Conservation (phyloP, 225 moss, liverwort and hornwort genomes). For the Climacium dendroides region DNA sequence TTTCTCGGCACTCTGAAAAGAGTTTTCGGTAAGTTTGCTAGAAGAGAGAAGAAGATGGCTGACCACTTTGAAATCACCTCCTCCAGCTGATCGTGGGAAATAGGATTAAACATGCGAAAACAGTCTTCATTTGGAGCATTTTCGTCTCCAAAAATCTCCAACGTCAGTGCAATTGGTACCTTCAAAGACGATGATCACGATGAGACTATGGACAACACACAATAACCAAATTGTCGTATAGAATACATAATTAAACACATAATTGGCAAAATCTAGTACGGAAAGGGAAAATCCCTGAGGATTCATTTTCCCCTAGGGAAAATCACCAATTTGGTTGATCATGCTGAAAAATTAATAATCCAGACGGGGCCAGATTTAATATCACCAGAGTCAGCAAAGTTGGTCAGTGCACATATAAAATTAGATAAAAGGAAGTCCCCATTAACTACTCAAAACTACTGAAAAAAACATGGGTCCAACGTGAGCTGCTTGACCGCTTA, state of each 20-base stretch:
- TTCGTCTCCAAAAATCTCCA: conserved; percentile 52
- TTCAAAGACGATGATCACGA: background rate
- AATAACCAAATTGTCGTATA: background rate
- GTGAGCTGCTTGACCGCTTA: background rate
- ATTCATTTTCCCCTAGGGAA: background rate
- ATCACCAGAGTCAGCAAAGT: background rate
- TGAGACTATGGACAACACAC: background rate
- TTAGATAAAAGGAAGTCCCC: background rate
- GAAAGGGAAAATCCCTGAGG: background rate
- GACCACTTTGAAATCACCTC: conserved; percentile 41
- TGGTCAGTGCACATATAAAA: background rate
- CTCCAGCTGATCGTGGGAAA: conserved; percentile 16
- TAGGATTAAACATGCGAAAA: conserved; percentile 62
- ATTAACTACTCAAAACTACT: background rate
- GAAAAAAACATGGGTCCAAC: background rate
- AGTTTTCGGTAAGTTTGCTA: conserved; percentile 23
- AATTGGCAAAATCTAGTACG: background rate
- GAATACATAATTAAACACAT: background rate
- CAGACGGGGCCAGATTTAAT: background rate
- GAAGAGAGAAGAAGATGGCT: conserved; percentile 37
- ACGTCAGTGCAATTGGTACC: conserved; percentile 36
- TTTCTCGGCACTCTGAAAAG: conserved; percentile 18
- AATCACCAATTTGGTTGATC: background rate
- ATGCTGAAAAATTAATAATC: background rate
- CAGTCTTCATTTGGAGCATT: conserved; percentile 45